Base-by-base conservation (phyloP, 257 asterid species). In the Fraxinus americana region DNA sequence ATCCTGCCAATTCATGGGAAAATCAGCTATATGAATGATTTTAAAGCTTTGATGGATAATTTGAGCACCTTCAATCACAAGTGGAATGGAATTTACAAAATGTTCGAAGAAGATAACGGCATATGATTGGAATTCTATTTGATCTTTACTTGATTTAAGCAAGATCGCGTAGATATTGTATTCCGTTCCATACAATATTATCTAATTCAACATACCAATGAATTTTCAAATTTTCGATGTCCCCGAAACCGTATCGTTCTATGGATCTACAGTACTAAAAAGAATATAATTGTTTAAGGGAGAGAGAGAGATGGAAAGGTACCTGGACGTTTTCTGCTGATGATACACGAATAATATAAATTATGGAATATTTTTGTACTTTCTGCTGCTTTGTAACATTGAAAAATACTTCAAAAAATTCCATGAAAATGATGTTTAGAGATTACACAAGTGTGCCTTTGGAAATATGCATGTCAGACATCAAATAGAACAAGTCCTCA, bases 401-500 rank as follows among this genome's bases (percentile, higher is more conserved):
- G 78, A 29, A 73, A 70, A 78, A 43, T 75, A 14, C 67, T 61
- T 61, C 13, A 78, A 78, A 78, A 13, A 36, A 36, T 36, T 76
- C 81, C 67, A 73, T 30, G 88, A 84, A 78, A 84, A 76, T 27
- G 88, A 84, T 83, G 71, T 34, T 16, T 30, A 34, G 5, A 39
- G 34, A 48, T n/a, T 57, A 38, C 32, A 35, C 81, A 77, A 77
- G 72, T 7, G 25, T 16, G 1, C 19, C 59, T 43, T 6, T 5
- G n/a, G 5, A 71, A 27, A 67, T 43, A 14, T 35, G 1, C 84
- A 79, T 75, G 72, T 80, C 79, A 80, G 92, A 89, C 93, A 84
- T 32, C 38, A 19, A 76, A 89, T 84, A 84, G 97, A 91, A 91
- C 92, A 88, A 92, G 91, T 87, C 96, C 30, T 75, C 93, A 79